A percentile compares a stretch with the other conserved stretches of the same genome.
These are phyloP conservation scores for Chalciporus sp. DNA, from an alignment of 1,284 basidiomycete species.

Conservation along the genomic window DNA sequence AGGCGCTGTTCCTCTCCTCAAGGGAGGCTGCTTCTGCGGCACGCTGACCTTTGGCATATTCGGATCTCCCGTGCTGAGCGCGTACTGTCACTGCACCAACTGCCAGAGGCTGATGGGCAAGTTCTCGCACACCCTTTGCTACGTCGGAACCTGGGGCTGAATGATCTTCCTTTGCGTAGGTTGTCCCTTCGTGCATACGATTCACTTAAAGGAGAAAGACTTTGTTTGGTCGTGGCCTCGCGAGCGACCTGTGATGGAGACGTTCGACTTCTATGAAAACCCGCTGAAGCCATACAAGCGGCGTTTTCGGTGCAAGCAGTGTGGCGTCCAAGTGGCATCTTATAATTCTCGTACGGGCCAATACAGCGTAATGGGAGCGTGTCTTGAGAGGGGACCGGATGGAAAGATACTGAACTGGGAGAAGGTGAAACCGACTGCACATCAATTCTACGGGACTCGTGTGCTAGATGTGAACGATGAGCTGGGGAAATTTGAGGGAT, in stretches of 20 bases:
- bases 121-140: conserved; percentile 10
- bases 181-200: conserved; percentile 60
- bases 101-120: conserved; percentile 61
- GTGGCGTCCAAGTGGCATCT: conserved; percentile 54
- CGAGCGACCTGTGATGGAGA: conserved; percentile 32
- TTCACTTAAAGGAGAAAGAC: conserved; percentile 50
- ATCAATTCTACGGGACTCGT: conserved; percentile 66
- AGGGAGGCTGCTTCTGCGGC: conserved; percentile 59
- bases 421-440: conserved; percentile 54
- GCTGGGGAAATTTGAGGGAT: conserved; percentile 64
- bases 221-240: conserved; percentile 55
- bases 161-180: conserved; percentile 37
- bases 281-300: conserved; percentile 55
- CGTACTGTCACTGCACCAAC: conserved; percentile 65
- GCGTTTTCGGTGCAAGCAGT: conserved; percentile 59
- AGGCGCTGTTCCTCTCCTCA: conserved; percentile 15
- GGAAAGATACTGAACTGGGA: conserved; percentile 55
- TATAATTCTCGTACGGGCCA: conserved; percentile 47
- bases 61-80: conserved; percentile 52
- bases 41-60: conserved; percentile 46
- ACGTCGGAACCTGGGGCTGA: conserved; percentile 1
- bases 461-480: conserved; percentile 56
- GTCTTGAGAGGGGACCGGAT: conserved; percentile 50
- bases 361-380: conserved; percentile 58
- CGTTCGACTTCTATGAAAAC: conserved; percentile 48